These are phyloP conservation scores for Fusarium torulosum DNA, from an alignment of 2,329 filamentous ascomycete genomes.

Conservation along the genomic window DNA sequence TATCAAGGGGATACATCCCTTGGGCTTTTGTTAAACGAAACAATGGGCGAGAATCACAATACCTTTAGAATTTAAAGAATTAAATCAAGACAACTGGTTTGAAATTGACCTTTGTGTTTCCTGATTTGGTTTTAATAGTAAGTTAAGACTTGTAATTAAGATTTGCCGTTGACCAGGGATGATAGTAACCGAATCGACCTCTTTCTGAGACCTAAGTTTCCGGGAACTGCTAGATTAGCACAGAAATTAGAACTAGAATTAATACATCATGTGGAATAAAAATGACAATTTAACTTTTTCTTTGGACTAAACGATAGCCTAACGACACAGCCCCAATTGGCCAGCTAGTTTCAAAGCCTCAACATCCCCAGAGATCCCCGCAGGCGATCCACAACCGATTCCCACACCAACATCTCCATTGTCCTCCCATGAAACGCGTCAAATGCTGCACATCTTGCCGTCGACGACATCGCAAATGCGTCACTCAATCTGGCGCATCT, in stretches of 20 bases:
- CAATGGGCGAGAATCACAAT: no score
- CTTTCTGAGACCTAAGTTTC: no score
- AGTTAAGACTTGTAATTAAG: no score
- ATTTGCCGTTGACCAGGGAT: no score
- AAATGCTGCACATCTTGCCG: conserved; percentile 14
- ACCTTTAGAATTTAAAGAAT: no score
- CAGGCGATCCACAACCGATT: background rate
- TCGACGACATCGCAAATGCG: conserved; percentile 11
- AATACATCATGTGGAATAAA: background rate
- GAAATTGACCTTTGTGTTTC: no score
- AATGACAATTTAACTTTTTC: background rate
- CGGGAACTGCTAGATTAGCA: background rate
- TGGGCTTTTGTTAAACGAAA: no score
- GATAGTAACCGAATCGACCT: no score
- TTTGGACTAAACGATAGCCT: background rate
- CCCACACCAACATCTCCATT: background rate
- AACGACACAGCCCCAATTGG: background rate
- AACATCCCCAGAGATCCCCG: background rate
- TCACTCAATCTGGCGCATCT: background rate
- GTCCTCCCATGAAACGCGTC: background rate
- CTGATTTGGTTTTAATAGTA: no score
- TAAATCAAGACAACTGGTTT: no score
- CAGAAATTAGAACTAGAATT: background rate
- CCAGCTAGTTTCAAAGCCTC: no score
- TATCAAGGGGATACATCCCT: no score